Evolutionary conservation across 2,329 filamentous ascomycete species (phyloP), one percentile per base, ranked within the genome.

Genomic region (Peltaster fructicola): DNA sequence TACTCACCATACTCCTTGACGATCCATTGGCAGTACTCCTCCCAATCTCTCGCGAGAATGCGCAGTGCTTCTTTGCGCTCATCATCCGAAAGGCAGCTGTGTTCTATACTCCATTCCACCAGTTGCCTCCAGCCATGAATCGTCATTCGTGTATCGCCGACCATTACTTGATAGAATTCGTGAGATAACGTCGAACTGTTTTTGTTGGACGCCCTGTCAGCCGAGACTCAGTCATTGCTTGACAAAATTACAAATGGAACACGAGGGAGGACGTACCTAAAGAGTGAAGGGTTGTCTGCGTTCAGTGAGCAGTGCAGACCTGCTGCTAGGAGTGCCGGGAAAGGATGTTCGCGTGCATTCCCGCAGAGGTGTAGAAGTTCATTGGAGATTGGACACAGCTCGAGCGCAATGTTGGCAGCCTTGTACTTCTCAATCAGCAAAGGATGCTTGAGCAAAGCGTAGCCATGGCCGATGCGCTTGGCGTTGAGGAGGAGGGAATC

Each of bases 361-460:
- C 69, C 62, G 24, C 72, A 76, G 10, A 82, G 57, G 16, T 76
- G 73, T 10, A 81, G 52, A 1, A 81, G 56, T 53, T 82, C 76
- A 40, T 81, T 82, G 1, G 73, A 80, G 24, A 80, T 79, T 1
- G 75, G 76, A 37, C 76, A 81, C 2, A 77, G 53, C 51, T 82
- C 76, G n/a, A 82, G 57, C 36, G 73, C 78, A 16, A 81, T 64
- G 7, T 59, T 56, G n/a, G 56, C 54, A 30, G 57, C 50, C 46
- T 65, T 70, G 62, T 79, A 76, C 24, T 62, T 52, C 33, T 70
- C 53, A 49, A 79, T 65, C n/a, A 80, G 52, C 17, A 65, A 52
- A 0, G 69, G 69, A 41, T 80, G 75, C 29, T 68, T 64, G 8
- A 72, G 56, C 4, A 81, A 52, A 0, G 75, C 68, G 36, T 74